Evolutionary conservation across 1,284 basidiomycete species (phyloP), one percentile per base, ranked within the genome.

Genomic region (Leccinum glutinopallens): DNA sequence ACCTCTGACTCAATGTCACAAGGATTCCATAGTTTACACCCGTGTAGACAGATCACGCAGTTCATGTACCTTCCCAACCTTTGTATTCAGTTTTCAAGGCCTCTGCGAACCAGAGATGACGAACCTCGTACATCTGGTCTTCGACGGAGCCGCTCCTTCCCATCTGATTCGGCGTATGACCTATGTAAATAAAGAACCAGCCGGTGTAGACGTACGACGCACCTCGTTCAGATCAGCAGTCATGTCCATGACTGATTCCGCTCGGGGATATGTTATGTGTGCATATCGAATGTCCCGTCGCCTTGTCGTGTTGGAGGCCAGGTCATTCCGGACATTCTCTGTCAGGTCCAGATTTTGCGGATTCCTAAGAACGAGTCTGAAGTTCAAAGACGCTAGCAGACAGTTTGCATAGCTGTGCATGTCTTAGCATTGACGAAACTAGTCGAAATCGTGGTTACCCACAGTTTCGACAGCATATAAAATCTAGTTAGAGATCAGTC

Each of bases 381-480:
- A 61, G 46, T 69, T 66, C 57, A 69, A 19, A 7, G 59, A 46
- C 13, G 61, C 65, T 17, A 68, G 29, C 32, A 66, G n/a, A 41
- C 61, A 66, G 33, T 66, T 69, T 58, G 65, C 61, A 57, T 69
- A 69, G n/a, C 68, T 69, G 33, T 35, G 33, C 3, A 35, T 35
- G 10, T 35, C 33, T 35, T 35, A 35, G 33, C 33, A 35, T 35
- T 10, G 33, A 35, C 33, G 10, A 1, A 35, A 35, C 33, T 35
- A 4, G 10, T 35, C 33, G 10, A 35, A 35, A 35, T 35, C 33
- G 10, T 35, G 33, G 33, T 35, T 35, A 35, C 33, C 33, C 29
- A 65, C 66, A 69, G 62, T 41, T 69, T 69, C 22, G 68, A 70
- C n/a, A 62, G 55, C 1, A 37, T 37, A 43, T 56, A 65, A 39